Base-by-base conservation (phyloP, 257 asterid species). In the Solanum tarapatanum region DNA sequence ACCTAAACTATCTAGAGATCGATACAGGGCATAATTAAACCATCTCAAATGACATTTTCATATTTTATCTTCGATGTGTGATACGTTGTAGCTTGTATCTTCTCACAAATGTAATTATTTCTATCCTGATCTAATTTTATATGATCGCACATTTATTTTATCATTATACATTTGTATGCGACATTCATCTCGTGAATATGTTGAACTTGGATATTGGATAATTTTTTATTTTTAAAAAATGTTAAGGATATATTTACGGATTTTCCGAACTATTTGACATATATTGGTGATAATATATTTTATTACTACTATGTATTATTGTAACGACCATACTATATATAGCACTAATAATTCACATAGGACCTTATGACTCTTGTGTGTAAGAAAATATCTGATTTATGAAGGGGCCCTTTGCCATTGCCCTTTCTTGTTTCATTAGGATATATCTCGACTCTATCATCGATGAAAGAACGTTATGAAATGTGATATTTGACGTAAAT, bases 401-500 rank as follows among this genome's bases (percentile, higher is more conserved):
- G 12, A 70, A 70, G 13, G 39, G 41, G 3, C n/a, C 76, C 76
- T 69, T 28, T 69, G 36, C 0, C 74, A 68, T 68, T 68, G 74
- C 36, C 77, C 3, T 2, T 30, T 70, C 39, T 30, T 70, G 12
- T 30, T 69, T 30, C 21, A 7, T 13, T 6, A 28, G 72, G 72
- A 41, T 41, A 88, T 73, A 88, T 84, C 85, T 84, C 80, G 60
- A 51, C 60, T 88, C 91, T 87, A 89, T 89, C 84, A 90, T 92
- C 91, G 91, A 92, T 91, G 92, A 93, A 90, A 91, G 90, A 90
- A 91, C 90, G 88, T 91, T 89, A 89, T 86, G 89, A 91, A 91
- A 91, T 90, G 90, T 84, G 91, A 92, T 91, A 86, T 93, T 90
- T 94, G 92, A 92, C 88, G 89, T 93, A 94, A 94, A 93, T 93